A percentile compares a stretch with the other conserved stretches of the same genome.
phyloP scores from a whole-genome alignment of 441 rosid genomes.

The Brassica balearica region DNA sequence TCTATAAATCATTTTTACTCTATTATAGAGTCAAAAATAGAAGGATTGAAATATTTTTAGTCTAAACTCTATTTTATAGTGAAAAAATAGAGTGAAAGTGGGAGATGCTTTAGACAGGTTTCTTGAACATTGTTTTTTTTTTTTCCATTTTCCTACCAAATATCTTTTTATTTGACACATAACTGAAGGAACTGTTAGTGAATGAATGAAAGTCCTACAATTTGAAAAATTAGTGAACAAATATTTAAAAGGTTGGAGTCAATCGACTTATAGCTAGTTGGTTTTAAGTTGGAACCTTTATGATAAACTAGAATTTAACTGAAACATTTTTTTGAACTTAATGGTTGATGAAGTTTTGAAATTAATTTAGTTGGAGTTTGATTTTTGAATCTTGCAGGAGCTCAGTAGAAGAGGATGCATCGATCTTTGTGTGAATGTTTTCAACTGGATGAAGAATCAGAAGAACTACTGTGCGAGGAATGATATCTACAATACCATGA shows the following conservation, averaged over 20 bases:
- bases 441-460: conserved; percentile 83
- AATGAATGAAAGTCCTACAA: not conserved
- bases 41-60: too few species aligned
- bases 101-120: too few species aligned
- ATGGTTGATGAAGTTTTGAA: not conserved
- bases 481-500: conserved; percentile 89
- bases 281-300: not conserved
- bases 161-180: too few species aligned
- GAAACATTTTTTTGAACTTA: not conserved
- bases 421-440: conserved; percentile 66
- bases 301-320: not conserved
- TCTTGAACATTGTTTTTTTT: too few species aligned
- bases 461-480: conserved; percentile 82
- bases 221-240: not conserved
- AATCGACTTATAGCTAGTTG: not conserved
- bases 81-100: too few species aligned
- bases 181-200: not conserved
- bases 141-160: too few species aligned
- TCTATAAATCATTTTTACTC: too few species aligned
- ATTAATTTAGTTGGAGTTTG: not conserved
- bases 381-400: conserved; percentile 51
- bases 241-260: not conserved
- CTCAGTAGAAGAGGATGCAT: conserved; percentile 73
- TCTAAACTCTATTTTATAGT: too few species aligned
- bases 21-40: too few species aligned